Evolutionary conservation across 148 eudicot species (phyloP).

Genomic region (Dysphania ambrosioides): DNA sequence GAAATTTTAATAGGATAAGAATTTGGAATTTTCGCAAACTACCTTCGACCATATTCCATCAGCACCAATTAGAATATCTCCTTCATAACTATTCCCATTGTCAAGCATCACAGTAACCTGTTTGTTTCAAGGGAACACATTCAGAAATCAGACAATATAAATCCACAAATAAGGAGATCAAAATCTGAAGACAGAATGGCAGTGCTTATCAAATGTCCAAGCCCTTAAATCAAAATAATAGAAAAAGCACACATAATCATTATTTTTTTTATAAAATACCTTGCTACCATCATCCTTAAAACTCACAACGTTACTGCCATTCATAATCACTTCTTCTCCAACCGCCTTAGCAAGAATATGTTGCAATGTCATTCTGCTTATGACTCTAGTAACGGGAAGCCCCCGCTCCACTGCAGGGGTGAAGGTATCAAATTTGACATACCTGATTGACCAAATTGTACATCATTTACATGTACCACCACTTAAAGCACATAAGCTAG

Average conservation of each 20-base stretch:
- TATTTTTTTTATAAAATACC: neutral
- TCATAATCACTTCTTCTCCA: slow-evolving; percentile 69
- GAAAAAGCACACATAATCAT: neutral
- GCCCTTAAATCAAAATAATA: neutral
- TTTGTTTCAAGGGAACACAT: slow-evolving; percentile 27
- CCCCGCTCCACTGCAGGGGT: slow-evolving; percentile 96
- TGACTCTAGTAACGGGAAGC: slow-evolving; percentile 89
- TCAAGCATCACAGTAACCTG: slow-evolving; percentile 85
- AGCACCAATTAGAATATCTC: slow-evolving; percentile 94
- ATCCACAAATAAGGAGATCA: neutral
- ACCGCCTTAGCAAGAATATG: slow-evolving; percentile 78
- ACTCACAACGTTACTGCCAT: slow-evolving; percentile 74
- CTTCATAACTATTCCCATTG: slow-evolving; percentile 68
- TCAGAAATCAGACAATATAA: neutral
- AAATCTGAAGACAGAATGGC: neutral
- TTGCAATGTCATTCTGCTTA: slow-evolving; percentile 92
- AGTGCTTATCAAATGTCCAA: neutral
- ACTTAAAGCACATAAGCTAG: neutral
- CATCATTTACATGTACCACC: neutral
- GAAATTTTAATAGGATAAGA: neutral
- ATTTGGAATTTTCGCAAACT: neutral
- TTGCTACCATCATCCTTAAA: slow-evolving; percentile 80
- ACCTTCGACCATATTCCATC: slow-evolving; percentile 99
- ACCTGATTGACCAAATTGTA: slow-evolving; percentile 53
- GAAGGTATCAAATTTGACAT: slow-evolving; percentile 95